These are phyloP conservation scores for Lentinula sp. DNA, from an alignment of 768 basidiomycete genomes.

Conservation along the genomic window DNA sequence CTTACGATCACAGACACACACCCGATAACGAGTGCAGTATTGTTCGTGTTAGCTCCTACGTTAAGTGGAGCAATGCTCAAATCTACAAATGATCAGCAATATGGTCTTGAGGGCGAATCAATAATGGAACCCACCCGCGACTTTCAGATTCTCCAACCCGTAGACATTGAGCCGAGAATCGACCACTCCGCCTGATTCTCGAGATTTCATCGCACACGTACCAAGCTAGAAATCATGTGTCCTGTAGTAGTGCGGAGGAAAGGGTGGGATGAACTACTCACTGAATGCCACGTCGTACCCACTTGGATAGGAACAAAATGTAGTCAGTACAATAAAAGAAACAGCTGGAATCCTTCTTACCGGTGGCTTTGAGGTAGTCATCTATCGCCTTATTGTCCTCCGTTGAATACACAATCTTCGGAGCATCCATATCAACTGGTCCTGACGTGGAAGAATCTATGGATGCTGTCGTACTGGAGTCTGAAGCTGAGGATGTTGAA, in stretches of 20 bases:
- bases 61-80: not conserved
- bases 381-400: constrained; percentile 21
- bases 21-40: constrained; percentile 33
- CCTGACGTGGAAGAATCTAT: not conserved
- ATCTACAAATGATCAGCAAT: constrained; percentile 20
- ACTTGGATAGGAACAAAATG: not conserved
- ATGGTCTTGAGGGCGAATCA: no score
- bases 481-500: constrained; percentile 2
- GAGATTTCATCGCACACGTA: constrained; percentile 44
- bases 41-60: constrained; percentile 31
- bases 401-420: constrained; percentile 15
- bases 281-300: constrained; percentile 19
- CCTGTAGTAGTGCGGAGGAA: not conserved
- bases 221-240: constrained; percentile 26
- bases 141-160: constrained; percentile 34
- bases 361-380: constrained; percentile 5
- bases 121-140: constrained; percentile 31
- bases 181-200: constrained; percentile 37
- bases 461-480: not conserved
- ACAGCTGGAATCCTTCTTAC: constrained; percentile 6
- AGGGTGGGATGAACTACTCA: constrained; percentile 3
- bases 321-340: not conserved
- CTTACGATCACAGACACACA: not conserved
- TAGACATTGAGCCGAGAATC: constrained; percentile 39
- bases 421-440: constrained; percentile 14